Evolutionary conservation across 1,284 basidiomycete species (phyloP), one percentile per base, ranked within the genome.

Genomic region (Fomes fomentarius): DNA sequence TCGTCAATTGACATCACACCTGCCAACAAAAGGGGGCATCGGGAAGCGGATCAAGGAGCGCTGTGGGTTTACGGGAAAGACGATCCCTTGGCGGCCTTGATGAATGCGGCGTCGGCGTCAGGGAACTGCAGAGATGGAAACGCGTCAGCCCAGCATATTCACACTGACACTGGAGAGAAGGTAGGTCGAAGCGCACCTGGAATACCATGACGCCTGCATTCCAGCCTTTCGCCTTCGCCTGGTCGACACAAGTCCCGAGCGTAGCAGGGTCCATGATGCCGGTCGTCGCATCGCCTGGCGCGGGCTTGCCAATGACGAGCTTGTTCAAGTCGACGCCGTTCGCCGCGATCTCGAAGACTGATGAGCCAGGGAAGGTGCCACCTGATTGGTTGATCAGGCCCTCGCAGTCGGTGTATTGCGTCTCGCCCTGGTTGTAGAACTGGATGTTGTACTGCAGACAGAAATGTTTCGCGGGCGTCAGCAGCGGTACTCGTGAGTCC

Each of bases 391-490:
- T n/a, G n/a, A n/a, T n/a, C n/a, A n/a, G n/a, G n/a, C n/a, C n/a
- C 25, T 79, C 81, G 70, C 85, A 85, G 64, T 82, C 81, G 34
- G 66, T 45, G 35, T 28, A 69, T 15, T 71, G 67, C 24, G 81
- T 80, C 76, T 84, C 81, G n/a, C n/a, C n/a, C n/a, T n/a, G 83
- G 63, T 86, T 85, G 69, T 86, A 85, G 69, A 85, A 85, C 76
- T 85, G 52, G 42, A 61, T 52, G 34, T 50, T 50, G 48, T 65
- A 52, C 78, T 80, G 60, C 77, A 39, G 9, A 15, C 17, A 17
- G 11, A 17, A 77, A 74, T 70, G 57, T 42, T 15, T 11, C 28
- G 31, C 6, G 17, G 28, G 8, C 10, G 28, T 17, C 14, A 19
- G 9, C 5, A 26, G 35, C 19, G 10, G 21, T 19, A 8, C 5